phyloP scores from a whole-genome alignment of 805 yeast species.

The Clavispora santaluciae region DNA sequence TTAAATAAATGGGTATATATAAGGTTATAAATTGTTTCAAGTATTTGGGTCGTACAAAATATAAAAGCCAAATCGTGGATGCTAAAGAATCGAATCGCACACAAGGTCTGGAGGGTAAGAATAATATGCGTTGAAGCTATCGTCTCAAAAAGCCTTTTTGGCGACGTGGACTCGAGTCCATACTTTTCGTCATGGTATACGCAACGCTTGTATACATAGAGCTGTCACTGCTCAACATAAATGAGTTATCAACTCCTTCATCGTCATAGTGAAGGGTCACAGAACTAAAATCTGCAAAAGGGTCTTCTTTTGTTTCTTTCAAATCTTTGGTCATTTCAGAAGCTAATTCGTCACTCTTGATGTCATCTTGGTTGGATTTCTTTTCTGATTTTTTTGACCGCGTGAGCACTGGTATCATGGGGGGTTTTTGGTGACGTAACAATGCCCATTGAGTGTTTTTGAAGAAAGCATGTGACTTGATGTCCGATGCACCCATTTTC shows the following conservation, averaged over 20 bases:
- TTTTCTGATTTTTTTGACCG: constrained; percentile 21
- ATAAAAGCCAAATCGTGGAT: no score
- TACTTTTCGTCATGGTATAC: constrained; percentile 43
- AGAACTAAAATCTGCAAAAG: constrained; percentile 80
- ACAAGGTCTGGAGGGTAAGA: no score
- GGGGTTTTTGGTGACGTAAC: constrained; percentile 87
- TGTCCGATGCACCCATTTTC: constrained; percentile 90
- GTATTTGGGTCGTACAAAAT: not conserved
- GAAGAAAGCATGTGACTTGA: constrained; percentile 87
- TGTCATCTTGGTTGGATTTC: constrained; percentile 30
- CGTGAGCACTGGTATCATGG: constrained; percentile 81
- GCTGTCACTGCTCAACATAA: constrained; percentile 43
- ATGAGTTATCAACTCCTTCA: constrained; percentile 30
- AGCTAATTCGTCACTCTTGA: constrained; percentile 1
- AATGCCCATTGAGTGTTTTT: constrained; percentile 94
- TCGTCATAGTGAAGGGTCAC: constrained; percentile 79
- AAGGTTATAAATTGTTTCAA: not conserved
- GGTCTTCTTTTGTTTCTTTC: constrained; percentile 42
- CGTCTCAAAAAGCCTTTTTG: constrained; percentile 31
- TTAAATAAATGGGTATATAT: not conserved
- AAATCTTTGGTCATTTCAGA: constrained; percentile 1
- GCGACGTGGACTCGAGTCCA: constrained; percentile 15
- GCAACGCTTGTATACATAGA: constrained; percentile 49
- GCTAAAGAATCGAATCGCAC: no score
- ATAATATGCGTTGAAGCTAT: constrained; percentile 8